phyloP scores from a whole-genome alignment of 176 grass and related monocot species.

The Eleusine coracana region DNA sequence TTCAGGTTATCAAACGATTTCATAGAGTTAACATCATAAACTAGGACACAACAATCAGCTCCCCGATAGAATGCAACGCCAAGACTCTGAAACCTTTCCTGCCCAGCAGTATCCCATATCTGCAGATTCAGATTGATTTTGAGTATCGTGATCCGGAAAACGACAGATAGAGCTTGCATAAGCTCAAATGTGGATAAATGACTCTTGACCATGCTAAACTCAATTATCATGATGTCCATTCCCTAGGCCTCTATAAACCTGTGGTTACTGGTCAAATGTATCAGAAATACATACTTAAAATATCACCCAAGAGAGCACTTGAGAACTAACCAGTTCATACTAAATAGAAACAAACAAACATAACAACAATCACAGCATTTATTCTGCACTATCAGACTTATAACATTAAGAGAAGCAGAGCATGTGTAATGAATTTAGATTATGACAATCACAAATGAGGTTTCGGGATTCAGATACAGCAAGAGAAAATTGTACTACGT shows the following conservation, averaged over 20 bases:
- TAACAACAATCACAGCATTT: not conserved
- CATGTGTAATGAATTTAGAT: not conserved
- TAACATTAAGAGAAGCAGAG: not conserved
- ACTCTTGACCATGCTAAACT: not conserved
- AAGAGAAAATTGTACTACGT: not conserved
- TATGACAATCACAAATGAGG: not conserved
- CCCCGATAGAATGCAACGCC: constrained; percentile 91
- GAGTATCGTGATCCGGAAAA: not conserved
- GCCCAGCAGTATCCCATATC: constrained; percentile 93
- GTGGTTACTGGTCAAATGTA: not conserved
- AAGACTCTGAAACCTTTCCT: constrained; percentile 88
- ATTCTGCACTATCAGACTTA: not conserved
- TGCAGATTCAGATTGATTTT: constrained; percentile 34
- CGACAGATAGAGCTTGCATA: not conserved
- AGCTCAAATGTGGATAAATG: not conserved
- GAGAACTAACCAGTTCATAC: not conserved
- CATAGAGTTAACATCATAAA: constrained; percentile 85
- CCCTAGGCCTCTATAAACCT: not conserved
- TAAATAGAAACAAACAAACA: not conserved
- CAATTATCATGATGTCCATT: not conserved
- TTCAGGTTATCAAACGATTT: constrained; percentile 93
- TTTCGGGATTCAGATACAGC: constrained; percentile 1
- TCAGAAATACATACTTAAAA: not conserved
- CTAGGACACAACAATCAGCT: constrained; percentile 88
- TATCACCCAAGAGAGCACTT: too few relatives aligned